Percentiles rank a stretch among this genome's conserved stretches.
phyloP scores from a whole-genome alignment of 202 grass and related monocot species.

The Bolboschoenoplectus hybrid region DNA sequence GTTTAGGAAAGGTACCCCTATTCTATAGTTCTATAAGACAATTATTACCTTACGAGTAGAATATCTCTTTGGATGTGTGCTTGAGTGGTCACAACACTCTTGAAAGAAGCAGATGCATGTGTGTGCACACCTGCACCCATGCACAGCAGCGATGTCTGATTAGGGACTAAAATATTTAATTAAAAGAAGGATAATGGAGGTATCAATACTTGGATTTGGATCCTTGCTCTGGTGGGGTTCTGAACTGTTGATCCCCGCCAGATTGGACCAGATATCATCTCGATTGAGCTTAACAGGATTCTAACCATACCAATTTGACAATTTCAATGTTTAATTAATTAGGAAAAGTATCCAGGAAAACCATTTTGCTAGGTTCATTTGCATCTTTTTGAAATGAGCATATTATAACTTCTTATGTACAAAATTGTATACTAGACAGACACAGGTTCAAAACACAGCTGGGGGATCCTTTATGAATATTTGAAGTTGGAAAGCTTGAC shows the following conservation, averaged over 20 bases:
- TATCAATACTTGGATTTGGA: neutral
- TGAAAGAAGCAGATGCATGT: neutral
- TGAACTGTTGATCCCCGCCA: neutral
- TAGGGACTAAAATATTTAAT: constrained; percentile 3
- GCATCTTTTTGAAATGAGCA: neutral
- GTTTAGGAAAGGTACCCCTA: constrained; percentile 75
- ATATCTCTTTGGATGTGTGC: neutral
- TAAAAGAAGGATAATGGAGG: neutral
- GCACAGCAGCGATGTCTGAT: neutral
- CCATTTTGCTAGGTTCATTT: neutral
- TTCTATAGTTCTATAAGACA: neutral
- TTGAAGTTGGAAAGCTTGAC: too few species aligned
- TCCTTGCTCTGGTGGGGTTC: neutral
- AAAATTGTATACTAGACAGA: neutral
- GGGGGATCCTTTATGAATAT: too few species aligned
- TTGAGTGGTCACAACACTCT: neutral
- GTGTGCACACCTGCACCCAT: neutral
- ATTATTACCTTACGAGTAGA: neutral
- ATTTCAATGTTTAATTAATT: neutral
- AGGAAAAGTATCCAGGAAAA: neutral
- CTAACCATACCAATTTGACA: neutral
- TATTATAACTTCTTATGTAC: neutral
- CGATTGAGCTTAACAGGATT: neutral
- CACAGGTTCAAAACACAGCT: too few species aligned
- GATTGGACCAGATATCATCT: constrained; percentile 4